A percentile compares a stretch with the other conserved stretches of the same genome.
These are phyloP conservation scores for Myxozyma udenii DNA, from an alignment of 805 yeast species.

Conservation along the genomic window DNA sequence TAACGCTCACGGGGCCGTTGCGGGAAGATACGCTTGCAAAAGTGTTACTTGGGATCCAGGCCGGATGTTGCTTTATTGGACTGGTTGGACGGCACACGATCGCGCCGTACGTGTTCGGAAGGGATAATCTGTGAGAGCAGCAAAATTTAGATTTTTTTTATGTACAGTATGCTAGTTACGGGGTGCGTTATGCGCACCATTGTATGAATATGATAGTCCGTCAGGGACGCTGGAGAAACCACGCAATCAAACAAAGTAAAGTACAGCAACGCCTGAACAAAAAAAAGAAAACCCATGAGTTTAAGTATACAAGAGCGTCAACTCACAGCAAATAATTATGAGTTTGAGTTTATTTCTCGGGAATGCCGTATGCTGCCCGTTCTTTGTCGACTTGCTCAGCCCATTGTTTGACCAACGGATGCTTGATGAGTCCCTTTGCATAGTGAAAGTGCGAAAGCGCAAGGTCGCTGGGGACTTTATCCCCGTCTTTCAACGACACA, in stretches of 20 bases:
- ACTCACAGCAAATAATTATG: no score
- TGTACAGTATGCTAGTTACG: neutral
- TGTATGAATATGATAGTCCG: neutral
- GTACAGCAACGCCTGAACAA: no score
- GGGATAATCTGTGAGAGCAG: constrained; percentile 54
- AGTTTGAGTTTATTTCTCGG: no score
- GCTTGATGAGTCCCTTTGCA: constrained; percentile 59
- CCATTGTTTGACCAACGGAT: constrained; percentile 40
- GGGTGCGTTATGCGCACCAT: no score
- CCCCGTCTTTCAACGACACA: no score
- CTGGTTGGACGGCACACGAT: constrained; percentile 74
- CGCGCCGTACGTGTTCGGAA: constrained; percentile 84
- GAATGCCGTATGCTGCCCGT: constrained; percentile 36
- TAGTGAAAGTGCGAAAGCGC: constrained; percentile 67
- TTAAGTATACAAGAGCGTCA: no score
- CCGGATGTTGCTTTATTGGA: constrained; percentile 48
- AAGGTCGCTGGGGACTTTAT: neutral
- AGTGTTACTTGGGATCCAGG: constrained; percentile 58
- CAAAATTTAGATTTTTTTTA: neutral
- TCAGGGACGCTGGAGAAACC: no score
- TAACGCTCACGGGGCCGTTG: constrained; percentile 88
- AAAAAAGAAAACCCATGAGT: no score
- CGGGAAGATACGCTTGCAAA: constrained; percentile 75
- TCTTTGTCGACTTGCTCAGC: constrained; percentile 56
- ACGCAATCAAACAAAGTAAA: no score